A percentile compares a stretch with the other conserved stretches of the same genome.
Evolutionary conservation across 805 yeast species (phyloP).

Genomic region (Tetrapisispora phaffii): DNA sequence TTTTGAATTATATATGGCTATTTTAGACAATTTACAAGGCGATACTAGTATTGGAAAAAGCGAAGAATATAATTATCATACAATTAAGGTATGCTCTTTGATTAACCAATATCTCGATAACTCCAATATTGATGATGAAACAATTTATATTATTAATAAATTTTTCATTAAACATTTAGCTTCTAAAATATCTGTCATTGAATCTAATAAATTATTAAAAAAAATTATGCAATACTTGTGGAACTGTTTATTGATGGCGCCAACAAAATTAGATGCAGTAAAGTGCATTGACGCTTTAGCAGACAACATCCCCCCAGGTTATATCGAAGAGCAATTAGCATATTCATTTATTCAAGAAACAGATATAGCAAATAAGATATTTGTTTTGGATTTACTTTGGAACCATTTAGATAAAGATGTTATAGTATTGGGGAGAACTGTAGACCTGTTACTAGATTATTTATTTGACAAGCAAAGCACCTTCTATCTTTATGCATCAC

Average conservation of each 20-base stretch:
- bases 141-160: neutral
- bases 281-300: constrained; percentile 54
- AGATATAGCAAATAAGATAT: constrained; percentile 34
- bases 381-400: constrained; percentile 65
- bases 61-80: neutral
- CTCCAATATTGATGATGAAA: neutral
- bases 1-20: constrained; percentile 29
- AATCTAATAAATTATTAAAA: constrained; percentile 17
- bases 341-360: constrained; percentile 39
- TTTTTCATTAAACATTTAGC: neutral
- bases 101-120: neutral
- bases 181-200: neutral
- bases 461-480: constrained; percentile 37
- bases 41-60: neutral
- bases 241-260: constrained; percentile 40
- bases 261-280: constrained; percentile 61
- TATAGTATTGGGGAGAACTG: constrained; percentile 43
- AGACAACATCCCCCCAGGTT: constrained; percentile 39
- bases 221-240: constrained; percentile 38
- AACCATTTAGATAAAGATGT: constrained; percentile 42
- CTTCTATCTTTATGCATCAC: constrained; percentile 33
- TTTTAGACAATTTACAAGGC: constrained; percentile 34
- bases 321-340: constrained; percentile 67
- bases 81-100: neutral
- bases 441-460: constrained; percentile 60